These are phyloP conservation scores for Pyricularia pennisetigena DNA, from an alignment of 2,329 filamentous ascomycete genomes.

Conservation along the genomic window DNA sequence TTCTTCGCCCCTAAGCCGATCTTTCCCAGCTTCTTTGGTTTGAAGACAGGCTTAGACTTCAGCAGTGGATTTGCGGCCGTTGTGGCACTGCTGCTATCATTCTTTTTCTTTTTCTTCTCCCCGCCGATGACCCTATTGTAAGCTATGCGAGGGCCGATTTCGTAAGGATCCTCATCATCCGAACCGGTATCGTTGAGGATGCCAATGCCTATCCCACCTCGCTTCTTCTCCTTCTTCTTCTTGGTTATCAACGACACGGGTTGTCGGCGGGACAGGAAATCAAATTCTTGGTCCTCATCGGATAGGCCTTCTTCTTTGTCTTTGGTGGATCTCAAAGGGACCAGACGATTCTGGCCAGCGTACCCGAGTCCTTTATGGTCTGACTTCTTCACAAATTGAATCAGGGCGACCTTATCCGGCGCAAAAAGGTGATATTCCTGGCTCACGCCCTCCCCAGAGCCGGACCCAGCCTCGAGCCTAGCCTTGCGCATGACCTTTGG, in stretches of 20 bases:
- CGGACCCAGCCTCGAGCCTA: slow-evolving; percentile 44
- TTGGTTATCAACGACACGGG: slow-evolving; percentile 18
- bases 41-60: slow-evolving; percentile 61
- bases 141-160: slow-evolving; percentile 81
- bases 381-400: slow-evolving; percentile 53
- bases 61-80: slow-evolving; percentile 53
- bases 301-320: slow-evolving; percentile 21
- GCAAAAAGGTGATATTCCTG: slow-evolving; percentile 59
- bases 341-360: slow-evolving; percentile 45
- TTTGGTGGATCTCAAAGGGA: slow-evolving; percentile 19
- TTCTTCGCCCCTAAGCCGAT: slow-evolving; percentile 45
- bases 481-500: slow-evolving; percentile 72
- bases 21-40: slow-evolving; percentile 51
- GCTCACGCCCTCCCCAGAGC: background rate
- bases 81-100: slow-evolving; percentile 15
- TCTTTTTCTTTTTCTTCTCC: slow-evolving; percentile 68
- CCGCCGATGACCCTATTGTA: slow-evolving; percentile 76
- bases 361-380: slow-evolving; percentile 65
- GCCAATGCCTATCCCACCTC: slow-evolving; percentile 74
- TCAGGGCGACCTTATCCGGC: slow-evolving; percentile 67
- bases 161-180: slow-evolving; percentile 90
- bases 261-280: slow-evolving; percentile 16
- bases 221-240: slow-evolving; percentile 41
- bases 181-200: slow-evolving; percentile 88
- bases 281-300: slow-evolving; percentile 36